These are phyloP conservation scores for Fagopyrum esculentum DNA, from an alignment of 148 eudicot genomes.

Conservation along the genomic window DNA sequence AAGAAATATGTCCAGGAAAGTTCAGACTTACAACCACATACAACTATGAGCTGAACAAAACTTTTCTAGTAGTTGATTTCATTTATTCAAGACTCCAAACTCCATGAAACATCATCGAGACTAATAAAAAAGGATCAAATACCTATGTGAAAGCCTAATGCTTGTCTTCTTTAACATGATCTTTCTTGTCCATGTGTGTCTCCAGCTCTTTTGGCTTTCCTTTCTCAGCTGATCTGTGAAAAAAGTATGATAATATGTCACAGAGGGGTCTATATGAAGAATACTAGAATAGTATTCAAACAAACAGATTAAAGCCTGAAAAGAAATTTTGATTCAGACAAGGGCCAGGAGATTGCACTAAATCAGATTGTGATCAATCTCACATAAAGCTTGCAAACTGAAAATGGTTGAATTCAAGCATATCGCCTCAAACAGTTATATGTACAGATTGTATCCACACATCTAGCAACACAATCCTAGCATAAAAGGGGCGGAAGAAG, in stretches of 20 bases:
- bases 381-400: not conserved
- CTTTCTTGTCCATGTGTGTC: constrained; percentile 22
- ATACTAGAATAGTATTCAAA: no score
- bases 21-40: not conserved
- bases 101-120: not conserved
- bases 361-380: not conserved
- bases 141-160: constrained; percentile 4
- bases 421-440: not conserved
- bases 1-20: not conserved
- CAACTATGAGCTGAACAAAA: not conserved
- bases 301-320: not conserved
- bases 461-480: no score
- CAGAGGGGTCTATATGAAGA: no score
- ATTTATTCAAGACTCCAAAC: not conserved
- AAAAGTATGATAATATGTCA: not conserved
- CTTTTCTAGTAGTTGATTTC: not conserved
- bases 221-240: constrained; percentile 28
- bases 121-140: not conserved
- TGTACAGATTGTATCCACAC: not conserved
- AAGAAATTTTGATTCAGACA: no score
- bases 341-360: not conserved
- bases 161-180: constrained; percentile 24
- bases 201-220: constrained; percentile 29
- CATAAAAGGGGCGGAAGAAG: no score
- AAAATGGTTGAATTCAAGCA: not conserved